Conservation (phyloP, 2,329 filamentous ascomycete species). For the Stemphylium vesicarium region DNA sequence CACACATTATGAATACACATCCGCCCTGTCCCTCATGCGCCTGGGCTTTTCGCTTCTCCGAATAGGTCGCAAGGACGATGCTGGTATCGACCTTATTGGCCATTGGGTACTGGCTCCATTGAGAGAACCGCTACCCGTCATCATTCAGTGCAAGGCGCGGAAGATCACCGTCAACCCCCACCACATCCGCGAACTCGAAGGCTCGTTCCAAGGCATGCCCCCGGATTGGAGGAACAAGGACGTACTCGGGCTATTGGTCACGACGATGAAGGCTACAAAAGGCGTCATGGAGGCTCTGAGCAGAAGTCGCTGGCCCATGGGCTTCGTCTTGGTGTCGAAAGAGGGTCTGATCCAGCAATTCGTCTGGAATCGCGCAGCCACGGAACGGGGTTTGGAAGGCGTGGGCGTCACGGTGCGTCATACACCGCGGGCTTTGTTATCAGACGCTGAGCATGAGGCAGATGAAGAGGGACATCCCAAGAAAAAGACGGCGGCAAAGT, state of each 20-base stretch:
- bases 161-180: slow-evolving; percentile 59
- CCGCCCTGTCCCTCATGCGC: slow-evolving; percentile 60
- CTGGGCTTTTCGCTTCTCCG: slow-evolving; percentile 71
- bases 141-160: slow-evolving; percentile 74
- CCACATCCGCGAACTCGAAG: slow-evolving; percentile 77
- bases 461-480: neutral
- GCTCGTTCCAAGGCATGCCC: slow-evolving; percentile 76
- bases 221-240: slow-evolving; percentile 72
- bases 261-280: slow-evolving; percentile 73
- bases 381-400: slow-evolving; percentile 67
- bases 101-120: slow-evolving; percentile 63
- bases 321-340: slow-evolving; percentile 67
- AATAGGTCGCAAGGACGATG: slow-evolving; percentile 70
- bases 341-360: slow-evolving; percentile 70
- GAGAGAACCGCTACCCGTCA: slow-evolving; percentile 49
- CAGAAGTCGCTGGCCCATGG: slow-evolving; percentile 72
- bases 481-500: slow-evolving; percentile 16
- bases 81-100: slow-evolving; percentile 76
- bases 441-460: slow-evolving; percentile 5
- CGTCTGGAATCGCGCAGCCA: slow-evolving; percentile 73
- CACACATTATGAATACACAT: slow-evolving; percentile 78
- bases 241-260: slow-evolving; percentile 71
- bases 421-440: slow-evolving; percentile 23
- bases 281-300: slow-evolving; percentile 77
- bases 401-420: slow-evolving; percentile 46